Percentiles rank a stretch among this genome's conserved stretches.
phyloP scores from a whole-genome alignment of 2,329 filamentous ascomycete species.

The Eutypella sp. region DNA sequence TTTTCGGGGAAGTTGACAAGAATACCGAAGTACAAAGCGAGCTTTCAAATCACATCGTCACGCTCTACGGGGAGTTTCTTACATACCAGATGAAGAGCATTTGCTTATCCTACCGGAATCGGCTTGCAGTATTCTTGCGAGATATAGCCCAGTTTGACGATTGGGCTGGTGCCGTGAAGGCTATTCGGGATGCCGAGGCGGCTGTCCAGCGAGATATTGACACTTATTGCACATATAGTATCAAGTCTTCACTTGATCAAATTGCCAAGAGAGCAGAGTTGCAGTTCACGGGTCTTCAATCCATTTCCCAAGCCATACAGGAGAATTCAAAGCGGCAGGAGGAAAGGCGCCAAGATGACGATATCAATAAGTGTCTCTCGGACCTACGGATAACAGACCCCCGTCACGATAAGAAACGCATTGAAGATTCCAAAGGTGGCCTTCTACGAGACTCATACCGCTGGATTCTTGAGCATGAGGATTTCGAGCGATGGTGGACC shows the following conservation, averaged over 20 bases:
- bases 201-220: not conserved
- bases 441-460: slow-evolving; percentile 26
- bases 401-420: slow-evolving; percentile 28
- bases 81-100: slow-evolving; percentile 36
- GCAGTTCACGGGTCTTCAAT: not conserved
- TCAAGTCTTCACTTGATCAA: not conserved
- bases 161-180: slow-evolving; percentile 27
- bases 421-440: slow-evolving; percentile 30
- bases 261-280: not conserved
- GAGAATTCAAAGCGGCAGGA: slow-evolving; percentile 1
- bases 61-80: slow-evolving; percentile 35
- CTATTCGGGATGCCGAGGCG: slow-evolving; percentile 25
- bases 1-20: slow-evolving; percentile 19
- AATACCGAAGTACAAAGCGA: slow-evolving; percentile 10
- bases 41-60: slow-evolving; percentile 22
- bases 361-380: slow-evolving; percentile 1
- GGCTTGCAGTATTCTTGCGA: slow-evolving; percentile 20
- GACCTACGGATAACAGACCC: not conserved
- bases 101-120: slow-evolving; percentile 29
- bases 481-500: slow-evolving; percentile 22
- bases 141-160: slow-evolving; percentile 28
- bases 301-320: not conserved
- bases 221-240: slow-evolving; percentile 7
- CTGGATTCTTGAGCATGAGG: slow-evolving; percentile 29
- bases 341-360: not conserved